Base-by-base conservation (phyloP, 108 stramenopile genomes). In the Nitzschia inconspicua region DNA sequence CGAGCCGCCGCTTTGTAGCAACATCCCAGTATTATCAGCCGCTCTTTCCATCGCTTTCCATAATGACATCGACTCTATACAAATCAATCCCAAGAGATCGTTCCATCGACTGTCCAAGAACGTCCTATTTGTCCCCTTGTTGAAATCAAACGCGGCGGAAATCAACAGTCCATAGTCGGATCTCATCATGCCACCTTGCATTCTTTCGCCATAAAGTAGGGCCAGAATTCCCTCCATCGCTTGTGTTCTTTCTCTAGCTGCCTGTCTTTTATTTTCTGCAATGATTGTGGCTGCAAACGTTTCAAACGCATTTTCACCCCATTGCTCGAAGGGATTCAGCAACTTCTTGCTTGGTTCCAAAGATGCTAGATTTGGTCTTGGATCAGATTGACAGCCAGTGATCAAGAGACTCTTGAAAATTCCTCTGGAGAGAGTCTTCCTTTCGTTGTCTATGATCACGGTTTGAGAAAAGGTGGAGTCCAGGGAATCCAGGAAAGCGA, bases 221-320 rank as follows among this genome's bases (percentile, higher is more conserved):
- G 76, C 66, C 22, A 82, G 49, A 31, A 87, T 57, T 8, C 74
- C 71, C 34, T 87, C 86, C 48, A 78, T 44, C 22, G 86, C 80
- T 62, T 77, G 79, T 4, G 49, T 47, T 31, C 78, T 65, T 50
- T 76, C 75, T 65, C 54, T n/a, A 14, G 23, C 19, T n/a, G 52
- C 35, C 27, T 65, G 70, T 10, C 25, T 39, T 24, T 4, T 39
- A 14, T 34, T 5, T 25, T 43, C 41, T 24, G 39, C 44, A 3
- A 50, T 14, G 5, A 63, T 36, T 4, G 53, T 37, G 4, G 32
- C 49, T 2, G 32, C 14, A 22, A 31, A n/a, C n/a, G n/a, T n/a
- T n/a, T n/a, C n/a, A n/a, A n/a, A n/a, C n/a, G n/a, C n/a, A n/a
- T n/a, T n/a, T n/a, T n/a, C n/a, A n/a, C n/a, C n/a, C n/a, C n/a